phyloP scores from a whole-genome alignment of 768 basidiomycete genomes.

The Termitomyces sp. region DNA sequence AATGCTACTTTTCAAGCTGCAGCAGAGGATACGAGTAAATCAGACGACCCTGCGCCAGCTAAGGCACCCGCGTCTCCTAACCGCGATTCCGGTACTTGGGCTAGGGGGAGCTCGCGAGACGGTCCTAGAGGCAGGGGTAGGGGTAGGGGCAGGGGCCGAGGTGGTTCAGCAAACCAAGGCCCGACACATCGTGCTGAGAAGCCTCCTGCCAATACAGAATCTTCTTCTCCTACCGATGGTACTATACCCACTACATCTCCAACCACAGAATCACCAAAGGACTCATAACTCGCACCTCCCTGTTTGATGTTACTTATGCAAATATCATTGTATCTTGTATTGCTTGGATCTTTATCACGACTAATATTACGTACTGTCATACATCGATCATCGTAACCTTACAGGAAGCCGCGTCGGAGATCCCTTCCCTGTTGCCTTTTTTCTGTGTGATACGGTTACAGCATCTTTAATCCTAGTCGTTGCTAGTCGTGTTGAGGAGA shows the following conservation, averaged over 20 bases:
- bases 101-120: conserved; percentile 24
- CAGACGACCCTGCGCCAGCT: background rate
- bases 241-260: conserved; percentile 5
- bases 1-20: conserved; percentile 3
- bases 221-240: background rate
- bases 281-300: background rate
- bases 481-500: conserved; percentile 9
- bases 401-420: conserved; percentile 9
- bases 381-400: background rate
- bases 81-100: conserved; percentile 17
- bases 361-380: background rate
- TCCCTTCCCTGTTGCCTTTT: background rate
- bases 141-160: conserved; percentile 31
- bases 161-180: conserved; percentile 14
- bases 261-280: background rate
- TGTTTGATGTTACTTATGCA: background rate
- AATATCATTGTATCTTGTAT: conserved; percentile 5
- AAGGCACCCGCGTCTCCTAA: background rate
- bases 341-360: conserved; percentile 5
- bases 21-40: conserved; percentile 5
- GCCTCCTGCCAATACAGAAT: background rate
- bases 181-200: background rate
- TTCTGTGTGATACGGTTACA: background rate
- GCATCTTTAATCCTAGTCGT: background rate
- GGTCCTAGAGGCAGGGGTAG: conserved; percentile 22